Conservation (phyloP, 169 alveolate genomes). For the Plasmodium coatneyi region DNA sequence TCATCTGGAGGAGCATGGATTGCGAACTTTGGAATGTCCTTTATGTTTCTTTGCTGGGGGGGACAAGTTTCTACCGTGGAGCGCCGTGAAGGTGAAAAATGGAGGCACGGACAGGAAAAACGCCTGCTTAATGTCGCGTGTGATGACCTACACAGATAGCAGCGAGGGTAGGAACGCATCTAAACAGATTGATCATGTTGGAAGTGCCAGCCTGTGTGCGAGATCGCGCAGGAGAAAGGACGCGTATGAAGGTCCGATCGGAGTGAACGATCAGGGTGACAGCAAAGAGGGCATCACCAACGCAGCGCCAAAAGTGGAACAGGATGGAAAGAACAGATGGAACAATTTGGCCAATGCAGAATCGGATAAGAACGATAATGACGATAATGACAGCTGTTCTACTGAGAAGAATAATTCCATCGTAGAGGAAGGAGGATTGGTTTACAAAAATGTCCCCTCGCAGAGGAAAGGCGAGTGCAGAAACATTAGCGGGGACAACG, state of each 20-base stretch:
- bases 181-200: neutral
- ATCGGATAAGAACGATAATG: neutral
- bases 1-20: conserved; percentile 68
- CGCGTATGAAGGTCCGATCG: neutral
- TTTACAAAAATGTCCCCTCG: neutral
- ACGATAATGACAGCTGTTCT: neutral
- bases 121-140: neutral
- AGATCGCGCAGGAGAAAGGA: neutral
- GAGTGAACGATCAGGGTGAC: neutral
- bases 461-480: neutral
- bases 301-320: neutral
- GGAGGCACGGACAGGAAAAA: neutral
- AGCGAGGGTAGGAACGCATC: conserved; percentile 1
- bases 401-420: neutral
- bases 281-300: neutral
- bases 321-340: neutral
- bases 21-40: conserved; percentile 72
- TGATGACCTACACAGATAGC: neutral
- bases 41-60: conserved; percentile 45
- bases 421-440: neutral
- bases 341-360: neutral
- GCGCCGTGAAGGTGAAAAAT: neutral
- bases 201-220: neutral
- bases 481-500: neutral
- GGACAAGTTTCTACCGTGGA: conserved; percentile 65